Conservation (phyloP, 441 rosid genomes). For the Croton setiger region DNA sequence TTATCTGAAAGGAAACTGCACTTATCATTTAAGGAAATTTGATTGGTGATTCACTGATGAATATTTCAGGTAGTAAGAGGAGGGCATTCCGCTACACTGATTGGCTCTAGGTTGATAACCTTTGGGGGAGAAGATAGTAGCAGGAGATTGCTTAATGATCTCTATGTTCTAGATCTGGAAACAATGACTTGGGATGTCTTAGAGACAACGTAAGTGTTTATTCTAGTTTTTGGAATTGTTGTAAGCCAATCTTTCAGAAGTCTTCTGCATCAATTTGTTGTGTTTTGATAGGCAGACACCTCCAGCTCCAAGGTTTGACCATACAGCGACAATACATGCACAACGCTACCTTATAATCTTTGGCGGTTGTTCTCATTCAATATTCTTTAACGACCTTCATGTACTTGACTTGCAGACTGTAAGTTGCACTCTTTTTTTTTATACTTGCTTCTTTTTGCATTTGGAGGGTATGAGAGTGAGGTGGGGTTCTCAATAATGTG, state of each 20-base stretch:
- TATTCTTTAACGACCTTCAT: constrained; percentile 87
- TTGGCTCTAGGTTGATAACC: constrained; percentile 64
- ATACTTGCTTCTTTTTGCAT: not conserved
- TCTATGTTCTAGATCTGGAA: constrained; percentile 71
- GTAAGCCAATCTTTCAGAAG: constrained; percentile 21
- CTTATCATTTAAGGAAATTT: constrained; percentile 13
- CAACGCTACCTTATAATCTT: constrained; percentile 79
- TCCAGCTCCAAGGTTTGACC: constrained; percentile 98
- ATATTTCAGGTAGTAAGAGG: constrained; percentile 77
- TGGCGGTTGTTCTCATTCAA: constrained; percentile 95
- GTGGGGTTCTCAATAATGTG: constrained; percentile 6
- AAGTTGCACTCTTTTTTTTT: constrained; percentile 29
- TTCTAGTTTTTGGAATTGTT: constrained; percentile 14
- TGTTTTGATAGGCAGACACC: constrained; percentile 73
- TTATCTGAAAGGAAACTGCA: not conserved
- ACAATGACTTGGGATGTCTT: constrained; percentile 79
- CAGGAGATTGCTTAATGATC: constrained; percentile 80
- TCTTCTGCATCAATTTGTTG: constrained; percentile 31
- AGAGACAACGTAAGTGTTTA: constrained; percentile 59
- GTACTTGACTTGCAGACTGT: constrained; percentile 87
- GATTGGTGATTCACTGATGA: constrained; percentile 19
- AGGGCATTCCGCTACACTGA: constrained; percentile 82
- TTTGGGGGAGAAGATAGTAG: constrained; percentile 92
- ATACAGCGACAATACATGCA: constrained; percentile 72
- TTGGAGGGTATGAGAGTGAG: constrained; percentile 1